These are phyloP conservation scores for Ogataea methylovora DNA, from an alignment of 805 yeast genomes.

Conservation along the genomic window DNA sequence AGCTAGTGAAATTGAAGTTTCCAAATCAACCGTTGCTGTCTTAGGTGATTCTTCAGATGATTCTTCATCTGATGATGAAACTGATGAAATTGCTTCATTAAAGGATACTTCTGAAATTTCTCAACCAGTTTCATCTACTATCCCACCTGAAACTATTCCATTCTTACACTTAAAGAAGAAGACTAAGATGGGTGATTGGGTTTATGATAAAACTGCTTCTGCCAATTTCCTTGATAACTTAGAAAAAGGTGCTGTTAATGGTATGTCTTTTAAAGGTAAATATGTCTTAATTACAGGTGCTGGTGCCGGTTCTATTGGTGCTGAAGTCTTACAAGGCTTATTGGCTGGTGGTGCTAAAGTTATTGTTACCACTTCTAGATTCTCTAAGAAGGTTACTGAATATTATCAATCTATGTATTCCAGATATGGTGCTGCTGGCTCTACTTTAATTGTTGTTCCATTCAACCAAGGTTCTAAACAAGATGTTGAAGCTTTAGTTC, in stretches of 20 bases:
- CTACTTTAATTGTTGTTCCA: conserved; percentile 92
- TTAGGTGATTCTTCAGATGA: conserved; percentile 39
- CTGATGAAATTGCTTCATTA: conserved; percentile 82
- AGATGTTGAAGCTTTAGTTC: conserved; percentile 81
- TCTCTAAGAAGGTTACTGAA: conserved; percentile 90
- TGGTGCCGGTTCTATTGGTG: conserved; percentile 98
- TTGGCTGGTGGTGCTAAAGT: conserved; percentile 98
- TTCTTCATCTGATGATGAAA: conserved; percentile 42
- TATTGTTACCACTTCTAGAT: conserved; percentile 92
- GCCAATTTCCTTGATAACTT: conserved; percentile 79
- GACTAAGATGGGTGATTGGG: conserved; percentile 68
- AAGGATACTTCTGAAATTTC: conserved; percentile 62
- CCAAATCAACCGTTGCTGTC: conserved; percentile 50
- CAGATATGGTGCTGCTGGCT: conserved; percentile 86
- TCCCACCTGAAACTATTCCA: conserved; percentile 84
- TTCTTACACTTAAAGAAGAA: conserved; percentile 89
- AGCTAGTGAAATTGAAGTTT: conserved; percentile 63
- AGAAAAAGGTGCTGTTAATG: conserved; percentile 91
- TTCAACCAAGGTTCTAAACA: conserved; percentile 97
- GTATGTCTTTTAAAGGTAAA: conserved; percentile 83
- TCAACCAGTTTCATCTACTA: conserved; percentile 65
- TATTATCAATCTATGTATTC: conserved; percentile 92
- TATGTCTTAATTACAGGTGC: conserved; percentile 95
- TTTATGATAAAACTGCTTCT: conserved; percentile 72
- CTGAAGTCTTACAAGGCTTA: conserved; percentile 90